A percentile compares a stretch with the other conserved stretches of the same genome.
These are phyloP conservation scores for Moringa oleifera DNA, from an alignment of 345 rosid genomes.

Conservation along the genomic window DNA sequence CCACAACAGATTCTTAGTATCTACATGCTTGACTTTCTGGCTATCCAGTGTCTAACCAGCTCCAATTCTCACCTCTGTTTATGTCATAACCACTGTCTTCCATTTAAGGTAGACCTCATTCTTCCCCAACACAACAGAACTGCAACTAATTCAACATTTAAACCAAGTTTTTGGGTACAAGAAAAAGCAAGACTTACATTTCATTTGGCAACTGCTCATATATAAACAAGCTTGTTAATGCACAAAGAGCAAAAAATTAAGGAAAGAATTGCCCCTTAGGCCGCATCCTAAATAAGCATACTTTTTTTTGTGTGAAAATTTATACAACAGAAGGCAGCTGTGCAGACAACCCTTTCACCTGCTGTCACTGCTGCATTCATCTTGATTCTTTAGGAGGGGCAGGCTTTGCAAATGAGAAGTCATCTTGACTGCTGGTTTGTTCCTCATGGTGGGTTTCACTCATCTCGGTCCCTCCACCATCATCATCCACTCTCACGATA, in stretches of 20 bases:
- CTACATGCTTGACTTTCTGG: too few relatives aligned
- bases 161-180: background rate
- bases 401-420: slow-evolving; percentile 68
- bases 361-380: slow-evolving; percentile 4
- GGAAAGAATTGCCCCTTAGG: background rate
- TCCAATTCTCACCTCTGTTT: too few relatives aligned
- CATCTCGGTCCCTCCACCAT: slow-evolving; percentile 25
- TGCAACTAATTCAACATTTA: too few relatives aligned
- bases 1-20: too few relatives aligned
- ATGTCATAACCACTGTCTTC: slow-evolving; percentile 13
- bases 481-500: slow-evolving; percentile 30
- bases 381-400: slow-evolving; percentile 29
- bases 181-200: background rate
- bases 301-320: background rate
- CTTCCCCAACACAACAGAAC: too few relatives aligned
- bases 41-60: too few relatives aligned
- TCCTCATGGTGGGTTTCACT: slow-evolving; percentile 23
- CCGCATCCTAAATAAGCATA: background rate
- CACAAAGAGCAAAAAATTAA: background rate
- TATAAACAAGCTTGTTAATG: background rate
- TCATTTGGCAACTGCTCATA: background rate
- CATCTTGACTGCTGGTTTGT: slow-evolving; percentile 33
- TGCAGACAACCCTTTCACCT: background rate
- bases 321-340: slow-evolving; percentile 1
- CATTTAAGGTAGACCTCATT: too few relatives aligned